Evolutionary conservation across 2,329 filamentous ascomycete species (phyloP), one percentile per base, ranked within the genome.

Genomic region (Xylariaceae sp.): DNA sequence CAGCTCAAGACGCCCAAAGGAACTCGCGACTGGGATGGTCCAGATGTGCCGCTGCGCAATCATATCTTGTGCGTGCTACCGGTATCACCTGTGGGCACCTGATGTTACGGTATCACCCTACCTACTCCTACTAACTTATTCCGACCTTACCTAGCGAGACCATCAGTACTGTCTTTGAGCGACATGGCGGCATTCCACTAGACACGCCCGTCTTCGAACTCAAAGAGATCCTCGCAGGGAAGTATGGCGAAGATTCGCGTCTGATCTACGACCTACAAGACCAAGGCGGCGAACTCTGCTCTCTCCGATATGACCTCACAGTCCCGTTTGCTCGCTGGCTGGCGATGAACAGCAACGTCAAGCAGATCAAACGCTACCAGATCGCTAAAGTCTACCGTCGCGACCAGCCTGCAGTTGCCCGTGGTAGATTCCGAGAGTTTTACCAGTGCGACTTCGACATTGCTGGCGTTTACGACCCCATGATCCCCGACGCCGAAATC

Each of bases 161-260:
- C 46, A 50, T 50, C 29, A 44, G 42, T 33, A 36, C 48, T 11
- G 49, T 50, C 22, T 54, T 54, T 37, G 80, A 83, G 58, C 75
- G 77, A 46, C 77, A 84, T 63, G 80, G 78, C 49, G 80, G 68
- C 24, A 75, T 78, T 29, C 75, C 77, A 35, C 72, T 86, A 36
- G 80, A 83, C 57, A 86, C 80, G 36, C 69, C 64, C 38, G 81
- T 86, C 33, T 88, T 87, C 54, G 83, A 88, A 56, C 65, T 85
- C 35, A 77, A 77, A 50, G 80, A 85, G 47, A 83, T 87, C 40
- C 69, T 88, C 15, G 70, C 81, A 10, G 83, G 83, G 36, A 86
- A 58, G 67, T 93, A 93, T 66, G 87, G 87, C 57, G 87, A 94
- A 65, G 87, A 94, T 60, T 85, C 80, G 53, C 90, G 90, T 60